Conservation (phyloP, 768 basidiomycete genomes). For the Collybia mongolica region DNA sequence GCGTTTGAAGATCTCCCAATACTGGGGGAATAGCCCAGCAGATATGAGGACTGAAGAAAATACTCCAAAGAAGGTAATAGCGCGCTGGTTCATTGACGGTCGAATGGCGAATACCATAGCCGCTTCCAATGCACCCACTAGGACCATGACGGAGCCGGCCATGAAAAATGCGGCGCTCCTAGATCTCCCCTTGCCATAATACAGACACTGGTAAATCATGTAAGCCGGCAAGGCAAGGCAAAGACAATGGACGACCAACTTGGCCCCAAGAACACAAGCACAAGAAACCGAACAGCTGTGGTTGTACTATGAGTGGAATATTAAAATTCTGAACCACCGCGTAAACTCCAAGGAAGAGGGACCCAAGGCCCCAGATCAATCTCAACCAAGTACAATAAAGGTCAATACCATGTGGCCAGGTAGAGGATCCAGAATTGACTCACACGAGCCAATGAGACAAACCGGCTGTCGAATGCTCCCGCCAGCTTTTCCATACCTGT, state of each 20-base stretch:
- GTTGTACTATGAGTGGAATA: slow-evolving; percentile 70
- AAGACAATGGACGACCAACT: slow-evolving; percentile 31
- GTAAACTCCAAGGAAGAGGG: slow-evolving; percentile 68
- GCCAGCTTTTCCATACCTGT: slow-evolving; percentile 73
- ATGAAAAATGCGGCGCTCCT: slow-evolving; percentile 29
- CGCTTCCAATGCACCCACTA: slow-evolving; percentile 57
- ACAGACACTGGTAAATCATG: slow-evolving; percentile 53
- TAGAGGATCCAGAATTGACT: slow-evolving; percentile 11
- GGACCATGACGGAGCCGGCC: slow-evolving; percentile 33
- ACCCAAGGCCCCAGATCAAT: slow-evolving; percentile 60
- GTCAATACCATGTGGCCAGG: neutral
- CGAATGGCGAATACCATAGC: slow-evolving; percentile 58
- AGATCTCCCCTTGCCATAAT: slow-evolving; percentile 54
- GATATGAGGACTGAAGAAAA: slow-evolving; percentile 57
- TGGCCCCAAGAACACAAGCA: slow-evolving; percentile 65
- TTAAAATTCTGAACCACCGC: slow-evolving; percentile 61
- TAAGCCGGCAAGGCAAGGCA: neutral
- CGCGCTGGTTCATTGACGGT: slow-evolving; percentile 35
- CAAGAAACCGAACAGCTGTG: slow-evolving; percentile 63
- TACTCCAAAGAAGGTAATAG: slow-evolving; percentile 60
- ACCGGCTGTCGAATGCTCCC: slow-evolving; percentile 64
- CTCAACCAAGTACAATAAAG: slow-evolving; percentile 25
- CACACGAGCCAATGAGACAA: slow-evolving; percentile 70
- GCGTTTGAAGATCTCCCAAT: slow-evolving; percentile 69
- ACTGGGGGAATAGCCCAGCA: slow-evolving; percentile 56